phyloP scores from a whole-genome alignment of 1,284 basidiomycete genomes.

The Stereum hirsutum region DNA sequence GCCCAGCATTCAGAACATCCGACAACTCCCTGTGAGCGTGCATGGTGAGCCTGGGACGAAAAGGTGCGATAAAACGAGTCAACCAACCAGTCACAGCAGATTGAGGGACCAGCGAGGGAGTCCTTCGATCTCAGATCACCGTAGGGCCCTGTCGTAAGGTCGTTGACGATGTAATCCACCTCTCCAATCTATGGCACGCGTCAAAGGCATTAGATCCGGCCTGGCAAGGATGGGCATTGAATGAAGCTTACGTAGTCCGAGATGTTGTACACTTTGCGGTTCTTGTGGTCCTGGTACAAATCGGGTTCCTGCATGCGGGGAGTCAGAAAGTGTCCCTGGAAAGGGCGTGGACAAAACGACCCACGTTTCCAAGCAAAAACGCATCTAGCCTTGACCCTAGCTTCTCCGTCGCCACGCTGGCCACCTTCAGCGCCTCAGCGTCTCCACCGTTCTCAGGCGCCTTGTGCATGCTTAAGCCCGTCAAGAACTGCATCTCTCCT shows the following conservation, averaged over 20 bases:
- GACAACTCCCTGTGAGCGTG: neutral
- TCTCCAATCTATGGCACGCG: neutral
- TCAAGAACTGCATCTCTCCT: constrained; percentile 1
- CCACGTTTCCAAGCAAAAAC: neutral
- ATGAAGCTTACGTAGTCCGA: neutral
- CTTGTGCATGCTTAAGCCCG: constrained; percentile 1
- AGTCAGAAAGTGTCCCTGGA: no score
- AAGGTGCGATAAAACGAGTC: neutral
- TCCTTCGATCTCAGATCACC: neutral
- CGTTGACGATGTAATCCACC: neutral
- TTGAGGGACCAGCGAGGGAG: neutral
- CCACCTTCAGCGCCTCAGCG: neutral
- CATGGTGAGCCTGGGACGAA: neutral
- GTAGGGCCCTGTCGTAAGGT: neutral
- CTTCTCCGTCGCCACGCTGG: neutral
- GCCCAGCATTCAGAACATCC: neutral
- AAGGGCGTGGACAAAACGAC: no score
- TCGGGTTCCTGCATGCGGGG: constrained; percentile 2
- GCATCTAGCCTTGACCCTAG: neutral
- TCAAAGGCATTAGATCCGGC: neutral
- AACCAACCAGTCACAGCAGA: neutral
- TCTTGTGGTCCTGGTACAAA: neutral
- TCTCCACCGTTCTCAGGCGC: neutral
- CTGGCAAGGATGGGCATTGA: no score
- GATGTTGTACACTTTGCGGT: neutral